A percentile compares a stretch with the other conserved stretches of the same genome.
Evolutionary conservation across 495 filamentous ascomycete genomes (phyloP).

Genomic region (Tuber aestivum): DNA sequence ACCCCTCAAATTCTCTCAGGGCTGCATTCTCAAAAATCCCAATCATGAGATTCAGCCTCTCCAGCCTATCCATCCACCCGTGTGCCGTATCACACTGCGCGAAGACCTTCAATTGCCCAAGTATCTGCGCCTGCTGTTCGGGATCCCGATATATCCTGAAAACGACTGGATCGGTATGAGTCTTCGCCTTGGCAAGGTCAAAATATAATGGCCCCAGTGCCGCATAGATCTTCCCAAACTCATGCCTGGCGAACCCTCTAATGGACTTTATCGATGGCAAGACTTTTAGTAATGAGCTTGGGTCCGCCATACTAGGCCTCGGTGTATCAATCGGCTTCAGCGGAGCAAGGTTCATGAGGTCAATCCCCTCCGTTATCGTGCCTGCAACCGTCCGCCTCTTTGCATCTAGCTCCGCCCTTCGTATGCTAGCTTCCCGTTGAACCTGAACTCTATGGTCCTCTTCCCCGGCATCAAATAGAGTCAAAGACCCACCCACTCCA

Average conservation of each 20-base stretch:
- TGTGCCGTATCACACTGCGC: slow-evolving; percentile 69
- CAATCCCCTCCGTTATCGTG: slow-evolving; percentile 45
- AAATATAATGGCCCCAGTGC: slow-evolving; percentile 82
- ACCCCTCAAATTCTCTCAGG: slow-evolving; percentile 78
- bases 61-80: slow-evolving; percentile 64
- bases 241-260: slow-evolving; percentile 75
- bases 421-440: slow-evolving; percentile 14
- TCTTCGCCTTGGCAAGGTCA: slow-evolving; percentile 65
- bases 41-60: slow-evolving; percentile 65
- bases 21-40: slow-evolving; percentile 86
- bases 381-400: neutral
- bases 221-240: slow-evolving; percentile 85
- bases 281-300: slow-evolving; percentile 57
- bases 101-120: slow-evolving; percentile 72
- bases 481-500: slow-evolving; percentile 44
- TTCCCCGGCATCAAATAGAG: slow-evolving; percentile 58
- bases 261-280: slow-evolving; percentile 68
- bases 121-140: slow-evolving; percentile 78
- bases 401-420: slow-evolving; percentile 13
- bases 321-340: slow-evolving; percentile 7
- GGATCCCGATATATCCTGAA: slow-evolving; percentile 84
- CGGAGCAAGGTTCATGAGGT: slow-evolving; percentile 43
- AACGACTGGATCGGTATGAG: slow-evolving; percentile 72
- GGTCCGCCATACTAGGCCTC: slow-evolving; percentile 45
- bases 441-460: slow-evolving; percentile 27